phyloP scores from a whole-genome alignment of 129 eudicot genomes.

The Centaurea solstitialis region DNA sequence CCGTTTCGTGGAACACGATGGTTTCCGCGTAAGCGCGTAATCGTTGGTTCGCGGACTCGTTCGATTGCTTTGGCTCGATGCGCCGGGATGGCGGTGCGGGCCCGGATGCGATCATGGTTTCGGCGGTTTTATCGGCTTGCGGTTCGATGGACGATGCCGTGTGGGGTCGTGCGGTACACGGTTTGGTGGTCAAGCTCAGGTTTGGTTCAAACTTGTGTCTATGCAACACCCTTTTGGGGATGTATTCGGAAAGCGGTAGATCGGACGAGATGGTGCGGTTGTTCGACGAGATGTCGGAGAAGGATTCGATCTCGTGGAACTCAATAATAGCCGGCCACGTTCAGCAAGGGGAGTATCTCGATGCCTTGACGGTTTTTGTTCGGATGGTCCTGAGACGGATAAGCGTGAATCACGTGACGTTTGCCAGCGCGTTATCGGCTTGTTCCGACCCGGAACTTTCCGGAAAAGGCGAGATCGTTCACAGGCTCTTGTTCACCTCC shows the following conservation, averaged over 20 bases:
- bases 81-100: constrained; percentile 53
- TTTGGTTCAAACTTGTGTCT: constrained; percentile 46
- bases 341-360: constrained; percentile 43
- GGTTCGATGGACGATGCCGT: constrained; percentile 37
- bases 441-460: constrained; percentile 56
- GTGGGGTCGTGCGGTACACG: constrained; percentile 82
- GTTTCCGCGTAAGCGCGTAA: constrained; percentile 65
- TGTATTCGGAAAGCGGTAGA: constrained; percentile 67
- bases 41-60: constrained; percentile 36
- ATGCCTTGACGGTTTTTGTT: constrained; percentile 53
- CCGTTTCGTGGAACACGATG: constrained; percentile 82
- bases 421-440: constrained; percentile 72
- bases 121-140: constrained; percentile 60
- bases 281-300: constrained; percentile 59
- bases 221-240: constrained; percentile 73
- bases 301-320: constrained; percentile 79
- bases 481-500: constrained; percentile 43
- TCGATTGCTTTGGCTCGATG: constrained; percentile 61
- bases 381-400: constrained; percentile 34
- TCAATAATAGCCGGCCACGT: constrained; percentile 71
- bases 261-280: constrained; percentile 51
- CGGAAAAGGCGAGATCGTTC: constrained; percentile 51
- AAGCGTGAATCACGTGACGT: constrained; percentile 56
- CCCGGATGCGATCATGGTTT: constrained; percentile 58
- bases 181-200: constrained; percentile 65